Conservation (phyloP, 345 rosid genomes). For the Euphorbia peplus region DNA sequence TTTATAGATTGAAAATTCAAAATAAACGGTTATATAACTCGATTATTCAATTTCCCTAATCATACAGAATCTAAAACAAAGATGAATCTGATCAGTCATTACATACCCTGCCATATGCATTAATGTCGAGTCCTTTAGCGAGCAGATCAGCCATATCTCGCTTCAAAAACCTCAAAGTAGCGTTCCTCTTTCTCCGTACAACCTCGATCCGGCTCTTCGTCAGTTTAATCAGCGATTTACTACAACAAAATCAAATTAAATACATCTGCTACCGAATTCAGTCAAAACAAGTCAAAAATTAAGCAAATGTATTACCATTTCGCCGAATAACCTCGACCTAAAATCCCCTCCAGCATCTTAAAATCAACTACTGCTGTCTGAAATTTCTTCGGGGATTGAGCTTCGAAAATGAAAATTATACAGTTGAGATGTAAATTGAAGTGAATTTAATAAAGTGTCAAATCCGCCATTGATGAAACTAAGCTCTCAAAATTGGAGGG, state of each 20-base stretch:
- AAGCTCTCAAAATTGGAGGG: background rate
- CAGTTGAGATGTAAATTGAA: background rate
- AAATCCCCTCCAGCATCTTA: constrained; percentile 80
- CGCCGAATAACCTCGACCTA: constrained; percentile 75
- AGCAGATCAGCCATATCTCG: constrained; percentile 90
- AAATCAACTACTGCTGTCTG: constrained; percentile 10
- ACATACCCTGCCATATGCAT: constrained; percentile 74
- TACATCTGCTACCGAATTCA: background rate
- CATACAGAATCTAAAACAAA: background rate
- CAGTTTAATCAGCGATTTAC: constrained; percentile 77
- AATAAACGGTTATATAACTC: too few relatives aligned
- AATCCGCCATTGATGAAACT: constrained; percentile 7
- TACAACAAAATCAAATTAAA: constrained; percentile 25
- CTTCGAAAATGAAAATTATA: background rate
- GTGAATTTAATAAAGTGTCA: background rate
- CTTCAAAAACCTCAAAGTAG: constrained; percentile 81
- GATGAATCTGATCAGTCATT: background rate
- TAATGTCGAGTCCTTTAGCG: constrained; percentile 70
- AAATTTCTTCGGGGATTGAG: constrained; percentile 9
- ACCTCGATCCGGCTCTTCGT: constrained; percentile 83
- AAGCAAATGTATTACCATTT: constrained; percentile 61
- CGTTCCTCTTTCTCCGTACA: constrained; percentile 75
- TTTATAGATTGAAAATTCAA: background rate
- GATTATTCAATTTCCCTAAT: background rate
- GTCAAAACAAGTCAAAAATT: background rate